phyloP scores from a whole-genome alignment of 1,139 yeast genomes.

The Taphrina communis region DNA sequence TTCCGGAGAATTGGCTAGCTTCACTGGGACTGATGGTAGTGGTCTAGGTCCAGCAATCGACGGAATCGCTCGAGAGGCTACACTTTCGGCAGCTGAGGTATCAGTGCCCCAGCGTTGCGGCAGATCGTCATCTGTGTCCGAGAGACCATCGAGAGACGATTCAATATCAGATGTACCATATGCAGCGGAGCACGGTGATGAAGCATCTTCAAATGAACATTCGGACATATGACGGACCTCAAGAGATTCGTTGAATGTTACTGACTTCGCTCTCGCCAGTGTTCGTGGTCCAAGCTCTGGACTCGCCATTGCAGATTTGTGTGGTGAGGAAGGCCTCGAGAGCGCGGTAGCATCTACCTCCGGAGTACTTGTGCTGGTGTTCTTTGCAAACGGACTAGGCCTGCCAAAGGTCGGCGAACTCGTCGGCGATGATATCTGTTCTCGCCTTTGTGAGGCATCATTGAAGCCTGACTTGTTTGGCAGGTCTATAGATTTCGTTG shows the following conservation, averaged over 20 bases:
- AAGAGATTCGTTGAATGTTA: slow-evolving; percentile 35
- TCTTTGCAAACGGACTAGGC: slow-evolving; percentile 4
- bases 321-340: slow-evolving; percentile 14
- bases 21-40: slow-evolving; percentile 22
- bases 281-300: slow-evolving; percentile 11
- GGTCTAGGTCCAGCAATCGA: slow-evolving; percentile 26
- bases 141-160: slow-evolving; percentile 7
- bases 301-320: slow-evolving; percentile 31
- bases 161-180: slow-evolving; percentile 9
- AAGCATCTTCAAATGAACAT: slow-evolving; percentile 29
- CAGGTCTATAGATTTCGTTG: slow-evolving; percentile 12
- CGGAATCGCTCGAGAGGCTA: slow-evolving; percentile 5
- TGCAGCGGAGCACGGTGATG: slow-evolving; percentile 26
- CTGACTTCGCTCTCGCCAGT: slow-evolving; percentile 31
- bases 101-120: slow-evolving; percentile 1
- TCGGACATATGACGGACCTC: slow-evolving; percentile 39
- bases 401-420: slow-evolving; percentile 5
- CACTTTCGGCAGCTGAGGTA: not conserved
- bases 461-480: slow-evolving; percentile 14
- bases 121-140: slow-evolving; percentile 6
- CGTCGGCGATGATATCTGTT: slow-evolving; percentile 9
- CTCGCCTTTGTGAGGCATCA: slow-evolving; percentile 4
- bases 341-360: not conserved
- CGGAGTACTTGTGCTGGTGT: not conserved
- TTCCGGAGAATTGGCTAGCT: slow-evolving; percentile 19